phyloP scores from a whole-genome alignment of 2,329 filamentous ascomycete species.

The Aureobasidium mangrovei region DNA sequence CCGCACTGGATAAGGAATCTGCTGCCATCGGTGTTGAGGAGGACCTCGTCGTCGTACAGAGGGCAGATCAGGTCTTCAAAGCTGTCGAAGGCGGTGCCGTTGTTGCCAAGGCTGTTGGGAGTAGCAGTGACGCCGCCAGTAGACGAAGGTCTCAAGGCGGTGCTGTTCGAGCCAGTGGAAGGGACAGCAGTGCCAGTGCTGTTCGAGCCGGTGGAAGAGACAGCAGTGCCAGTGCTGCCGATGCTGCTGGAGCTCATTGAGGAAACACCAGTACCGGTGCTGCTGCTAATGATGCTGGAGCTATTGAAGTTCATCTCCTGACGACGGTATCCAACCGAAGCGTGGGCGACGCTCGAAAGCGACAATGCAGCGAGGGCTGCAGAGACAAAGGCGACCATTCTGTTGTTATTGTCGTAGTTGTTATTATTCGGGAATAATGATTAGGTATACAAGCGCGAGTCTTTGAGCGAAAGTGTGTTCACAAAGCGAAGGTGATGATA shows the following conservation, averaged over 20 bases:
- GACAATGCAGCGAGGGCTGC: conserved; percentile 12
- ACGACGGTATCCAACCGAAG: conserved; percentile 5
- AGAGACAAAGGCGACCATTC: conserved; percentile 8
- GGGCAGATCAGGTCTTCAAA: conserved; percentile 1
- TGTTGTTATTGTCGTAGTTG: neutral
- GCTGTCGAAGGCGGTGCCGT: neutral
- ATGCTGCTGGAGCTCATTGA: neutral
- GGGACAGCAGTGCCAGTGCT: neutral
- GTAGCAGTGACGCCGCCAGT: neutral
- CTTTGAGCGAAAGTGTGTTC: conserved; percentile 6
- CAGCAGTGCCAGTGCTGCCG: neutral
- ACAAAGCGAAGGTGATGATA: neutral
- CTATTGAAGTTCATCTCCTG: neutral
- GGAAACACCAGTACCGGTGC: neutral
- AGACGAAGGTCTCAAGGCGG: neutral
- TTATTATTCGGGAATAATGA: neutral
- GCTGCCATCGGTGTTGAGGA: neutral
- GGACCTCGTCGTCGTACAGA: neutral
- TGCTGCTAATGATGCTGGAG: neutral
- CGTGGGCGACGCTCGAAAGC: conserved; percentile 9
- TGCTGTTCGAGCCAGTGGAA: neutral
- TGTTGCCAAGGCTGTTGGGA: neutral
- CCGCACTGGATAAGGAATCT: conserved; percentile 6
- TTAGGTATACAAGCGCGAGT: conserved; percentile 9
- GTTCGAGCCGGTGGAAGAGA: neutral